Evolutionary conservation across 108 stramenopile species (phyloP).

Genomic region (Conticribra guillardii): DNA sequence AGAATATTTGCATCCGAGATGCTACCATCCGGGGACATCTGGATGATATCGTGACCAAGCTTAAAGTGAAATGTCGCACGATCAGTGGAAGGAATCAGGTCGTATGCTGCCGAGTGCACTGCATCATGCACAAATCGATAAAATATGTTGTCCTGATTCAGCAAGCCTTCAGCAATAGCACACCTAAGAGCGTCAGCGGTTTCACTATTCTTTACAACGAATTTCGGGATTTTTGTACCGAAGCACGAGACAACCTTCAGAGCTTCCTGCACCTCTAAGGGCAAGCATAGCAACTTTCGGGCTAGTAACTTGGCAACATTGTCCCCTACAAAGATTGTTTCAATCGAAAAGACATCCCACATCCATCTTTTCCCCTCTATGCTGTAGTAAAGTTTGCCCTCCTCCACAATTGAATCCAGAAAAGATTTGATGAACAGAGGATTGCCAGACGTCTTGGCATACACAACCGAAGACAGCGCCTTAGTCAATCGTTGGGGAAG

Average conservation of each 20-base stretch:
- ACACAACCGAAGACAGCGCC: neutral
- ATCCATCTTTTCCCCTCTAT: slow-evolving; percentile 5
- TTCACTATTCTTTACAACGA: neutral
- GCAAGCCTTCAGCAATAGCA: neutral
- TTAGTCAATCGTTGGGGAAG: slow-evolving; percentile 8
- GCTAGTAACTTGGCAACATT: slow-evolving; percentile 8
- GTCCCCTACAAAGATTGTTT: neutral
- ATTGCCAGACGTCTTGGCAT: slow-evolving; percentile 11
- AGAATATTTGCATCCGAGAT: neutral
- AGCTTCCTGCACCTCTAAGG: slow-evolving; percentile 1
- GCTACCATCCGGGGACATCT: neutral
- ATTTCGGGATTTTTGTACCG: neutral
- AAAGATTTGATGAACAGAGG: slow-evolving; percentile 6
- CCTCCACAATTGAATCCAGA: slow-evolving; percentile 4
- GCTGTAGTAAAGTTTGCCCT: slow-evolving; percentile 6
- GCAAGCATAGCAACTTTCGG: slow-evolving; percentile 1
- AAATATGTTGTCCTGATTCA: neutral
- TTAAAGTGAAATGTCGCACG: neutral
- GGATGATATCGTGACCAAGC: neutral
- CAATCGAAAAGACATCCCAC: neutral
- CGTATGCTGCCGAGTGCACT: neutral
- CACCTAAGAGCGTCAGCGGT: neutral
- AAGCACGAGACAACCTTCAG: slow-evolving; percentile 13
- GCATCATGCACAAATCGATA: neutral
- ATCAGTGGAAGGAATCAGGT: neutral